phyloP scores from a whole-genome alignment of 2,329 filamentous ascomycete genomes.

The Pyrenophora graminea region DNA sequence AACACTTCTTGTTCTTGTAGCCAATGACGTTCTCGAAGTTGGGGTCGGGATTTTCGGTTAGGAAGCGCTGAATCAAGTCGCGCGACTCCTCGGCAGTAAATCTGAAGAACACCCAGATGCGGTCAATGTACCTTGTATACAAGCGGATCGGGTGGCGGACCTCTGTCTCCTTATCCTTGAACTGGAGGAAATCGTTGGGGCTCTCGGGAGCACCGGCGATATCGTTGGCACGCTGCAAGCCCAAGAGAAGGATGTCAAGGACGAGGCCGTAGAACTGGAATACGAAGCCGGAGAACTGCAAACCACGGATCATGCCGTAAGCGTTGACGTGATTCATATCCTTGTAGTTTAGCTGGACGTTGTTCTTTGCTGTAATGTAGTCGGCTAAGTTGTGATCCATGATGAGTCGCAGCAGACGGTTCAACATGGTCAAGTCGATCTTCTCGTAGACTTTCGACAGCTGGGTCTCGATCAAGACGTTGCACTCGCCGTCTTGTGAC shows the following conservation, averaged over 20 bases:
- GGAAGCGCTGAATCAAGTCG: conserved; percentile 93
- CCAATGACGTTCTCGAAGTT: conserved; percentile 99
- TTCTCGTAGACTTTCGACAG: conserved; percentile 99
- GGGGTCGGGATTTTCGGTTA: conserved; percentile 96
- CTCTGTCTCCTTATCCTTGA: conserved; percentile 90
- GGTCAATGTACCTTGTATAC: conserved; percentile 98
- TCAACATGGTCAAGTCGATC: conserved; percentile 94
- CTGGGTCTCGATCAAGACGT: conserved; percentile 98
- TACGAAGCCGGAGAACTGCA: conserved; percentile 97
- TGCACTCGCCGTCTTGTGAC: conserved; percentile 90
- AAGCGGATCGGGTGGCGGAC: conserved; percentile 91
- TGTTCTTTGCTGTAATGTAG: conserved; percentile 99
- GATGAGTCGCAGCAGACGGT: conserved; percentile 87
- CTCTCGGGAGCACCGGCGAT: conserved; percentile 92
- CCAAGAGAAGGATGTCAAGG: conserved; percentile 87
- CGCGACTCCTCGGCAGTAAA: conserved; percentile 93
- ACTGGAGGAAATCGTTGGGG: conserved; percentile 97
- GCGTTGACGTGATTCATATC: conserved; percentile 99
- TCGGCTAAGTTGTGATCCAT: conserved; percentile 99
- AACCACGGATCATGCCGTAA: conserved; percentile 95
- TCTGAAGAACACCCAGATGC: conserved; percentile 96
- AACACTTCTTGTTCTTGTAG: conserved; percentile 99
- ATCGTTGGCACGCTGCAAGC: conserved; percentile 94
- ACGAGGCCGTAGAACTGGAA: conserved; percentile 99
- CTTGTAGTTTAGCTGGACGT: conserved; percentile 98